Percentiles rank a stretch among this genome's conserved stretches.
Evolutionary conservation across 2,329 filamentous ascomycete species (phyloP).

Genomic region (Canariomyces notabilis): DNA sequence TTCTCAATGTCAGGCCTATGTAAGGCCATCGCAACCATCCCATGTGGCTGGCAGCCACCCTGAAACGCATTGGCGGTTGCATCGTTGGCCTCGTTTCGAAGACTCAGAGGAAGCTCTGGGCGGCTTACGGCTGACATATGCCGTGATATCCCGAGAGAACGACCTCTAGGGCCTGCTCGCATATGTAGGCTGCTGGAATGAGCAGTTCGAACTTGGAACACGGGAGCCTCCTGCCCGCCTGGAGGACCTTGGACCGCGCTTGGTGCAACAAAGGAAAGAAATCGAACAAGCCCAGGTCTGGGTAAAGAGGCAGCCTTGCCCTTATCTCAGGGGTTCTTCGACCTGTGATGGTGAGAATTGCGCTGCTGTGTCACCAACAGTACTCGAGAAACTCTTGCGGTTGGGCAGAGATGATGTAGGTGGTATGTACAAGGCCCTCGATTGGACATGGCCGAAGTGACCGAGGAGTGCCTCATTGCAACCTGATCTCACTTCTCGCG

Average conservation of each 20-base stretch:
- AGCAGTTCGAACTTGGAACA: background rate
- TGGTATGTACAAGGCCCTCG: too few species aligned
- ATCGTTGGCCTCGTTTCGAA: background rate
- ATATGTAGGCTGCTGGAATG: constrained; percentile 7
- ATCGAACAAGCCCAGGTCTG: too few species aligned
- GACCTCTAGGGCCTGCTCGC: constrained; percentile 2
- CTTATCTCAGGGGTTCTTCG: constrained; percentile 1
- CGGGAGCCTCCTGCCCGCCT: background rate
- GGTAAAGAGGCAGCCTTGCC: constrained; percentile 6
- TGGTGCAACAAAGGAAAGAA: background rate
- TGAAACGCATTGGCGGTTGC: background rate
- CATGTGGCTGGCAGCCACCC: too few species aligned
- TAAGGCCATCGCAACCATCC: too few species aligned
- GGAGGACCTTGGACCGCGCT: background rate
- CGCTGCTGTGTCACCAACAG: constrained; percentile 16
- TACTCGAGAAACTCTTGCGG: constrained; percentile 4
- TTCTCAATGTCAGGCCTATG: too few species aligned
- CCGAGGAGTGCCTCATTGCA: constrained; percentile 8
- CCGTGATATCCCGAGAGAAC: constrained; percentile 16
- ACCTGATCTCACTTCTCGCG: constrained; percentile 12
- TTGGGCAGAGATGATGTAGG: constrained; percentile 19
- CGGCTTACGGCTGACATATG: constrained; percentile 2
- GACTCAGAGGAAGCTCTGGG: constrained; percentile 11
- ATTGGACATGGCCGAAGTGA: constrained; percentile 8
- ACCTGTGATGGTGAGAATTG: constrained; percentile 13